phyloP scores from a whole-genome alignment of 345 rosid genomes.

The Pistacia atlantica region DNA sequence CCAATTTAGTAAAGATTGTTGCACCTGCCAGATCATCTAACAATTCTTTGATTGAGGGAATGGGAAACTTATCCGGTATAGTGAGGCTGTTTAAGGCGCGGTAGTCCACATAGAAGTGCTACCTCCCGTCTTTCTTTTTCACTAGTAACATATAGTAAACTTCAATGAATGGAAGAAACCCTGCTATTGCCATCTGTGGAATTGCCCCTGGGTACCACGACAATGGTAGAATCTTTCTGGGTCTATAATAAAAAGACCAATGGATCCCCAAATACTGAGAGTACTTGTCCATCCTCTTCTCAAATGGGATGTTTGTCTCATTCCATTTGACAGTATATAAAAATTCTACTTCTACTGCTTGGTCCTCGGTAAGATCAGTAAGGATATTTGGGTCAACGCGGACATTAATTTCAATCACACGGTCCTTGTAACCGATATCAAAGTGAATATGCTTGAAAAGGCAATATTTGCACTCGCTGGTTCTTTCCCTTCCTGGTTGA shows the following conservation, averaged over 20 bases:
- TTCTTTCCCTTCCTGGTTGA: conserved; percentile 43
- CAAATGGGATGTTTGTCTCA: conserved; percentile 50
- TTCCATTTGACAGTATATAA: conserved; percentile 58
- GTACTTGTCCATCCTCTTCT: conserved; percentile 58
- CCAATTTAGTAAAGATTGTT: too few relatives aligned
- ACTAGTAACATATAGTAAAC: conserved; percentile 61
- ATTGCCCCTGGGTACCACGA: conserved; percentile 53
- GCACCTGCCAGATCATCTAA: too few relatives aligned
- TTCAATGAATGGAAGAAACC: conserved; percentile 59
- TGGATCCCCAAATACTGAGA: conserved; percentile 56
- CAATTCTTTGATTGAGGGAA: too few relatives aligned
- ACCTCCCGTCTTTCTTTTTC: too few relatives aligned
- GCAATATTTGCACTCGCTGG: conserved; percentile 47
- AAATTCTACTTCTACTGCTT: conserved; percentile 47
- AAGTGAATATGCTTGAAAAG: conserved; percentile 51
- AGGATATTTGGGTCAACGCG: conserved; percentile 38
- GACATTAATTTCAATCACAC: conserved; percentile 49
- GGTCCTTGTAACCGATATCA: conserved; percentile 45
- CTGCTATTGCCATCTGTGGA: conserved; percentile 71
- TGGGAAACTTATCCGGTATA: too few relatives aligned
- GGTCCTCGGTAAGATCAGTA: conserved; percentile 52
- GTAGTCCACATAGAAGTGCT: too few relatives aligned
- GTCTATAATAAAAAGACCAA: conserved; percentile 58
- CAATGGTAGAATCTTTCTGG: conserved; percentile 53
- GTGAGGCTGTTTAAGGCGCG: too few relatives aligned